Evolutionary conservation across 2,329 filamentous ascomycete species (phyloP), one percentile per base, ranked within the genome.

Genomic region (Orbilia ellipsospora): DNA sequence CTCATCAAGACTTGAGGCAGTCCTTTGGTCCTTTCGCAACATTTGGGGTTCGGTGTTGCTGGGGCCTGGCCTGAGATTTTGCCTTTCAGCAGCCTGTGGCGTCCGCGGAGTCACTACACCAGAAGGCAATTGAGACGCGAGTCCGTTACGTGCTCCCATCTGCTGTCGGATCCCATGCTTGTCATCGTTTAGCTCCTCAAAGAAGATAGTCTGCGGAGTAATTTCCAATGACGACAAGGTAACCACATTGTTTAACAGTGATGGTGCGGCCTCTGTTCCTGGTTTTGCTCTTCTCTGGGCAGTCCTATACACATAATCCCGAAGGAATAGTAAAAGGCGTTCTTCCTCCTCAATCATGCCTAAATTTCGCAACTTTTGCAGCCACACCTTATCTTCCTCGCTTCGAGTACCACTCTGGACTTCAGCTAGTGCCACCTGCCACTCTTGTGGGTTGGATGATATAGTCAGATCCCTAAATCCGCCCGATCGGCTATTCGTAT

Each of bases 241-340:
- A 5, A 98, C 87, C 12, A 97, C 88, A 61, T 87, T 87, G 78
- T 91, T 92, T 76, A 92, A 85, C n/a, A 86, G 83, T 2, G 82
- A 80, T 1, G 79, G 78, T 52, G 77, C 78, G 61, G 77, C 77
- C 54, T 83, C 80, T 13, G 75, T 67, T 65, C 89, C 88, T 8
- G 87, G 84, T 80, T 90, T 92, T 76, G 92, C 89, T 44, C 72
- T 61, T 45, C 72, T 63, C 79, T 89, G 88, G 59, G 91, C 91
- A 6, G 95, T 87, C 45, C 92, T 89, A 92, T 92, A 97, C 48
- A 99, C 92, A 80, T 96, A 98, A 80, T 97, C 94, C 69, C 92
- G 87, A 10, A 99, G 85, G 4, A 90, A 91, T 42, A 98, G 84
- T 1, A 99, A 84, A 82, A 99, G 98, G 80, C 91, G 88, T 78